phyloP scores from a whole-genome alignment of 2,329 filamentous ascomycete genomes.

The Shiraia sp. region DNA sequence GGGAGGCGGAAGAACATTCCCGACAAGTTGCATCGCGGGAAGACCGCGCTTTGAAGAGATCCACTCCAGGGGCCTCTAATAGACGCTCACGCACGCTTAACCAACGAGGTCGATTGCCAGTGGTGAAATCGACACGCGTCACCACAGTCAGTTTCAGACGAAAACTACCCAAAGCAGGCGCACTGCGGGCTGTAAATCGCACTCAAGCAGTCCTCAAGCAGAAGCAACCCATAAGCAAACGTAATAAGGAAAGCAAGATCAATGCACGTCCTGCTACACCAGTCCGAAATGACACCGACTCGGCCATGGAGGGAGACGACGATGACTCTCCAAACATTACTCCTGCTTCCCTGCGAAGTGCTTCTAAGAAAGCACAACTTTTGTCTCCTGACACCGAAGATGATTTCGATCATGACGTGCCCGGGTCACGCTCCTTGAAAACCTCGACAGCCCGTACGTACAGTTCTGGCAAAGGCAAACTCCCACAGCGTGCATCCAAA shows the following conservation, averaged over 20 bases:
- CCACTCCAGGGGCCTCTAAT: conserved; percentile 12
- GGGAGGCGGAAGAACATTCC: conserved; percentile 30
- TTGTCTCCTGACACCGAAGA: no score
- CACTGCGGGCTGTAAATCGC: conserved; percentile 21
- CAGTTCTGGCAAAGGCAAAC: no score
- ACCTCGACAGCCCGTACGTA: no score
- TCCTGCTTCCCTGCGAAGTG: conserved; percentile 41
- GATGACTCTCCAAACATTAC: conserved; percentile 39
- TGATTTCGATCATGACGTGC: no score
- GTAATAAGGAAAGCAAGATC: conserved; percentile 17
- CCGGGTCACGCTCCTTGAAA: no score
- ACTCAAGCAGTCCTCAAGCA: no score
- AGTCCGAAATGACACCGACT: conserved; percentile 6
- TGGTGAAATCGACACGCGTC: conserved; percentile 14
- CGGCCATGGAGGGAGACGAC: conserved; percentile 19
- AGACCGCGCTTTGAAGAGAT: conserved; percentile 36
- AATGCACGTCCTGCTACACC: conserved; percentile 23
- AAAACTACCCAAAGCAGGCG: conserved; percentile 24
- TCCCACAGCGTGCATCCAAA: no score
- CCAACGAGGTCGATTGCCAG: conserved; percentile 8
- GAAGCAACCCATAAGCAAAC: conserved; percentile 17
- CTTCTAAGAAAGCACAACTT: conserved; percentile 19
- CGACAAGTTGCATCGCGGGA: conserved; percentile 39
- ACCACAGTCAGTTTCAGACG: conserved; percentile 30
- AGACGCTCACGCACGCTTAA: conserved; percentile 9